Evolutionary conservation across 2,329 filamentous ascomycete species (phyloP).

Genomic region (Pestalotiopsis fici): DNA sequence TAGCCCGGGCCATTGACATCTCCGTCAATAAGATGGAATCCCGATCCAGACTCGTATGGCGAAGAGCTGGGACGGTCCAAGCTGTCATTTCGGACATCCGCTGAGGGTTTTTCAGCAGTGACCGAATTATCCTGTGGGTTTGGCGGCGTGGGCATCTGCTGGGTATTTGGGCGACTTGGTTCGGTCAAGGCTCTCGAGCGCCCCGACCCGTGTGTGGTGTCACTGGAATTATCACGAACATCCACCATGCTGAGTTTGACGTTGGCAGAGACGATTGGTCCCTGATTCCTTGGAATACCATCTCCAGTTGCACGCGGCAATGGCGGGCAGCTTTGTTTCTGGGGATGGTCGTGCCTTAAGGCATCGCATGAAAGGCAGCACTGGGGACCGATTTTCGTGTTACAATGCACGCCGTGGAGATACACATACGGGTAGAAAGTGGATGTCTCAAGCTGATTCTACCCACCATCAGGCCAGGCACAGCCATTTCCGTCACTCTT

Average conservation of each 20-base stretch:
- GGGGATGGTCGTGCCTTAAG: not conserved
- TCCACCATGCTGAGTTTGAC: not conserved
- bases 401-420: not conserved
- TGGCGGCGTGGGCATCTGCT: not conserved
- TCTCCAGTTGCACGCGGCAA: not conserved
- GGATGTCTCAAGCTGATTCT: not conserved
- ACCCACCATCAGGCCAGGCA: not conserved
- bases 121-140: not conserved
- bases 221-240: not conserved
- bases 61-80: slow-evolving; percentile 25
- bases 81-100: slow-evolving; percentile 15
- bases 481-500: not conserved
- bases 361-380: not conserved
- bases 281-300: not conserved
- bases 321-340: not conserved
- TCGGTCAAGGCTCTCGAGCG: not conserved
- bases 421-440: not conserved
- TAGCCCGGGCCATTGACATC: slow-evolving; percentile 43
- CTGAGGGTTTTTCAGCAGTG: not conserved
- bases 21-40: slow-evolving; percentile 43
- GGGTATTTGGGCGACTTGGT: not conserved
- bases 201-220: not conserved
- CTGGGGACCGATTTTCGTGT: not conserved
- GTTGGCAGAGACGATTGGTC: not conserved
- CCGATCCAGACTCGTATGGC: slow-evolving; percentile 33